phyloP scores from a whole-genome alignment of 495 filamentous ascomycete genomes.

The Penicillium verhagenii region DNA sequence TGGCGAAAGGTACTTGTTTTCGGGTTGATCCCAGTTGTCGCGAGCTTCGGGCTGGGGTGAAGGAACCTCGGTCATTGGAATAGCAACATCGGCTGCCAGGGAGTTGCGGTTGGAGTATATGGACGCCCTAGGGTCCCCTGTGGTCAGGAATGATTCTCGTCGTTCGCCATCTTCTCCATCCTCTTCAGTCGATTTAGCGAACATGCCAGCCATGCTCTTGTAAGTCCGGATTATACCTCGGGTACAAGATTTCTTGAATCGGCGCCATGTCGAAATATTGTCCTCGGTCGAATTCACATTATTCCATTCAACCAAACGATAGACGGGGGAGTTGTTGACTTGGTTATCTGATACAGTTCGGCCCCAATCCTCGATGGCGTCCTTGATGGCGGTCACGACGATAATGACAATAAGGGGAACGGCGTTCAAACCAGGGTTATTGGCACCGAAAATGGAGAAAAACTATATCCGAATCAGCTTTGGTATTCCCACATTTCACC shows the following conservation, averaged over 20 bases:
- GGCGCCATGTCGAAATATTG: slow-evolving; percentile 81
- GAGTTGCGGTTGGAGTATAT: slow-evolving; percentile 62
- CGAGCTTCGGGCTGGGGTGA: slow-evolving; percentile 66
- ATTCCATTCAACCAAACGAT: slow-evolving; percentile 80
- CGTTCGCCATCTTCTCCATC: slow-evolving; percentile 41
- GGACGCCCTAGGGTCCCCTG: slow-evolving; percentile 57
- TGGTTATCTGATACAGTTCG: slow-evolving; percentile 89
- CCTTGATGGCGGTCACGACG: slow-evolving; percentile 87
- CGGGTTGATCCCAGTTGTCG: slow-evolving; percentile 32
- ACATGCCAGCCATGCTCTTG: slow-evolving; percentile 48
- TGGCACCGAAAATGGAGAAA: slow-evolving; percentile 91
- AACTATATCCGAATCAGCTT: slow-evolving; percentile 55
- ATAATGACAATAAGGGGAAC: slow-evolving; percentile 94
- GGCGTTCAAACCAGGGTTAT: slow-evolving; percentile 85
- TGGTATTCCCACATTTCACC: neutral
- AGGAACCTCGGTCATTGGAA: slow-evolving; percentile 95
- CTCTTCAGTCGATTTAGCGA: slow-evolving; percentile 34
- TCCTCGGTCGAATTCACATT: slow-evolving; percentile 94
- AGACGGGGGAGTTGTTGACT: slow-evolving; percentile 94
- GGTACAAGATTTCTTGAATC: slow-evolving; percentile 85
- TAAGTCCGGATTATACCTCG: slow-evolving; percentile 59
- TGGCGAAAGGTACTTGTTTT: slow-evolving; percentile 33
- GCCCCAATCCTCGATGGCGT: slow-evolving; percentile 97
- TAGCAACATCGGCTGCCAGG: slow-evolving; percentile 49
- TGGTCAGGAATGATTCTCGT: slow-evolving; percentile 66